Base-by-base conservation (phyloP, 2,329 filamentous ascomycete genomes). In the Botrytis galanthina region DNA sequence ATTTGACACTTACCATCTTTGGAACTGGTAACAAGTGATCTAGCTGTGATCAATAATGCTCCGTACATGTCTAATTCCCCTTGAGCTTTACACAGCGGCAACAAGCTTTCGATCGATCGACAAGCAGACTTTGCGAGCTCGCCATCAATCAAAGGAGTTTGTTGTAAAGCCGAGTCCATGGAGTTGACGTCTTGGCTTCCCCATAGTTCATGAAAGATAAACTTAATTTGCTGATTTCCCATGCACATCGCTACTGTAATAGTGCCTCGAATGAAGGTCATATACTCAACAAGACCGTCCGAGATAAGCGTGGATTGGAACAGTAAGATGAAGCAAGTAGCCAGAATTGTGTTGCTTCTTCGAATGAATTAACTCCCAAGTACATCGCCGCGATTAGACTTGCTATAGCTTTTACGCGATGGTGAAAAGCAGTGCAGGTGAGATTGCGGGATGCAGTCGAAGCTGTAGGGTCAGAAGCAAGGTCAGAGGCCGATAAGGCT, bases 281-380 rank as follows among this genome's bases (percentile, higher is more conserved):
- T 26, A 51, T 51, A 51, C 46, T 51, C 22, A 6, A 51, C 22
- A 51, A 51, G 42, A 46, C 37, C 42, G 22, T 46, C 29, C 3
- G 46, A 67, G 22, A 51, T 35, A 29, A 42, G 42, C 5, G 18
- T 37, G 7, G 29, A 67, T 29, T 67, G 20, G 14, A 67, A 67
- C 22, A 48, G 18, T 35, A 67, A 51, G n/a, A 67, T 67, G 63
- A 67, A 67, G 26, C 63, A 67, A 18, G 63, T 67, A 48, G 29
- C 63, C 22, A 48, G 5, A 42, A 67, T 48, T 29, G 29, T 44
- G 63, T 67, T 67, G 29, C 63, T 67, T 51, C 10, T 4, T 48
- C 44, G 35, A 51, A 67, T 3, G 12, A 67, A 18, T 14, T 26
- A 2, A 67, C 26, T 22, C 62, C 63, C 10, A 29, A 26, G 5